Percentiles rank a stretch among this genome's conserved stretches.
Conservation (phyloP, 1,284 basidiomycete genomes). For the Cystobasidium slooffiae region DNA sequence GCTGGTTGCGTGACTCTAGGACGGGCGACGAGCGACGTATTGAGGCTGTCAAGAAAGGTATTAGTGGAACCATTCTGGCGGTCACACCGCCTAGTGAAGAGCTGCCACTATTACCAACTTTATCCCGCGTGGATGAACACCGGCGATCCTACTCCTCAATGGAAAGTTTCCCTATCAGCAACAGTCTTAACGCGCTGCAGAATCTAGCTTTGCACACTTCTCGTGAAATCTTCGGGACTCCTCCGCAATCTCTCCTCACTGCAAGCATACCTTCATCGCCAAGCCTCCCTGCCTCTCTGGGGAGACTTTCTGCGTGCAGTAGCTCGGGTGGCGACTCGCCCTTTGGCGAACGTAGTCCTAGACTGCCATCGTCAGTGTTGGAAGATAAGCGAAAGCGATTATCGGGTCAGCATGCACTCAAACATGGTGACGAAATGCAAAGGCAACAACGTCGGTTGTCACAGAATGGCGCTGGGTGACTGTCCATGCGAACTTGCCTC, state of each 20-base stretch:
- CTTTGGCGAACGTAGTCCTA: slow-evolving; percentile 23
- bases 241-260: slow-evolving; percentile 23
- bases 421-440: slow-evolving; percentile 36
- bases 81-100: slow-evolving; percentile 10
- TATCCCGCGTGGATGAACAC: slow-evolving; percentile 9
- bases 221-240: background rate
- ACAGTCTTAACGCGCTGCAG: slow-evolving; percentile 19
- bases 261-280: slow-evolving; percentile 38
- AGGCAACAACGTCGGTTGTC: slow-evolving; percentile 24
- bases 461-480: background rate
- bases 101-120: background rate
- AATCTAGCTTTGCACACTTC: background rate
- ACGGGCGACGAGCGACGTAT: slow-evolving; percentile 16
- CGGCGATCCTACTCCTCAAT: slow-evolving; percentile 19
- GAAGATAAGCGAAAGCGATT: slow-evolving; percentile 24
- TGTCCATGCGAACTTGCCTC: no score
- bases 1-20: slow-evolving; percentile 21
- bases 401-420: slow-evolving; percentile 15
- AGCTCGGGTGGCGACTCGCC: slow-evolving; percentile 1
- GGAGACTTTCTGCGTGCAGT: slow-evolving; percentile 25
- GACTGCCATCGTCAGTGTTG: background rate
- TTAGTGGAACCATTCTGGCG: background rate
- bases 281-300: slow-evolving; percentile 29
- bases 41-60: slow-evolving; percentile 12
- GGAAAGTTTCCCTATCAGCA: slow-evolving; percentile 16